phyloP scores from a whole-genome alignment of 176 grass and related monocot genomes.

The Phoenix roebelenii region DNA sequence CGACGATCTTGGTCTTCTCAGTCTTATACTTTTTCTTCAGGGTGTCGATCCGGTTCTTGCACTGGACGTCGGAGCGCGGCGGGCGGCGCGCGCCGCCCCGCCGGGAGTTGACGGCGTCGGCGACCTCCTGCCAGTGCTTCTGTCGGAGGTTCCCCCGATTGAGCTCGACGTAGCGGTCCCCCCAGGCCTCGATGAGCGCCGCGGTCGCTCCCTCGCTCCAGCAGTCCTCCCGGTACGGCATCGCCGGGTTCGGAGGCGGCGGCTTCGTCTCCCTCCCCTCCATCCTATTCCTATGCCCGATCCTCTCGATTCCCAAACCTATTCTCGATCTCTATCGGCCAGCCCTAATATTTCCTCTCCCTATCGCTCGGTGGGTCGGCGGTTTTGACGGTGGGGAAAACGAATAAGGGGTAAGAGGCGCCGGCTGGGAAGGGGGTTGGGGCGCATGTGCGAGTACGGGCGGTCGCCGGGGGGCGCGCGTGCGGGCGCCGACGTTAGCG shows the following conservation, averaged over 20 bases:
- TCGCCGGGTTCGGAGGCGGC: constrained; percentile 7
- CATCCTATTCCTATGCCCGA: too few relatives aligned
- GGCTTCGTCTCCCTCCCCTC: background rate
- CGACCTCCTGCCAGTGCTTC: constrained; percentile 39
- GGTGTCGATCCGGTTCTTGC: constrained; percentile 53
- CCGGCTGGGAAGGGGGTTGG: too few relatives aligned
- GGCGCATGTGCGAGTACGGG: too few relatives aligned
- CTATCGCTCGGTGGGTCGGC: too few relatives aligned
- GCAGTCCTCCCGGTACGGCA: constrained; percentile 38
- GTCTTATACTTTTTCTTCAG: constrained; percentile 54
- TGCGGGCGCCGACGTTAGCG: too few relatives aligned
- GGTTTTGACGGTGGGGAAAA: too few relatives aligned
- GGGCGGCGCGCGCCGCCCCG: constrained; percentile 17
- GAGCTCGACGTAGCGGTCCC: constrained; percentile 32
- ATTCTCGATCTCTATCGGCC: too few relatives aligned
- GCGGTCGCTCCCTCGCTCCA: constrained; percentile 37
- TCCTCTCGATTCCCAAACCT: too few relatives aligned
- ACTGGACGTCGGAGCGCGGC: constrained; percentile 50
- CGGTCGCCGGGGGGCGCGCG: too few relatives aligned
- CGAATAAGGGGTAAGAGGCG: too few relatives aligned
- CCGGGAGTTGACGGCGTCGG: constrained; percentile 37
- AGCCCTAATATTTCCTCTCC: too few relatives aligned
- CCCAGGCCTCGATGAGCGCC: constrained; percentile 11
- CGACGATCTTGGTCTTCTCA: constrained; percentile 12
- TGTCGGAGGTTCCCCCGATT: constrained; percentile 25